These are phyloP conservation scores for Forsythia suspensa DNA, from an alignment of 257 asterid species.

Conservation along the genomic window DNA sequence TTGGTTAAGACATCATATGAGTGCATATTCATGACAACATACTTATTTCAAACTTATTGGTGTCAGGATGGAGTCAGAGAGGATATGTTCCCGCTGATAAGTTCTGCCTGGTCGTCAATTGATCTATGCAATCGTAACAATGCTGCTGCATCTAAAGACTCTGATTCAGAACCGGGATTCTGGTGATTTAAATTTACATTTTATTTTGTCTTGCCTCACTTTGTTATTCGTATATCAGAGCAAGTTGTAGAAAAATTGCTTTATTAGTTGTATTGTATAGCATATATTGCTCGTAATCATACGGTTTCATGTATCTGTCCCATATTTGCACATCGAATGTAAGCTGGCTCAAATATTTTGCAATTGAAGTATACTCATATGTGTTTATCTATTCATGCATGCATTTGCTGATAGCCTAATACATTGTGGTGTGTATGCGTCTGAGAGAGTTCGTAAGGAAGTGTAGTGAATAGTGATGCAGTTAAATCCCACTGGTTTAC, in stretches of 20 bases:
- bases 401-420: neutral
- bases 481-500: neutral
- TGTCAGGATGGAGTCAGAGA: neutral
- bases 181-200: neutral
- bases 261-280: too few relatives aligned
- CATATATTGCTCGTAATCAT: too few relatives aligned
- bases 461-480: neutral
- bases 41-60: neutral
- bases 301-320: neutral
- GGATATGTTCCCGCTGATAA: neutral
- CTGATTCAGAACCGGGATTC: neutral
- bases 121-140: neutral
- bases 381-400: neutral
- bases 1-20: neutral
- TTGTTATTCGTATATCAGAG: neutral
- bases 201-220: neutral
- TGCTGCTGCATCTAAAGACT: neutral
- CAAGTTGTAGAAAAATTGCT: neutral
- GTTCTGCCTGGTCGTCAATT: neutral
- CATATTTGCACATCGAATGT: neutral
- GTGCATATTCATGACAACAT: neutral
- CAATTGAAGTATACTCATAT: neutral
- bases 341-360: neutral
- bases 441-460: neutral
- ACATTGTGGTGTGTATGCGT: neutral